Conservation (phyloP, 179 eudicot species). For the Monotropa hypopitys region DNA sequence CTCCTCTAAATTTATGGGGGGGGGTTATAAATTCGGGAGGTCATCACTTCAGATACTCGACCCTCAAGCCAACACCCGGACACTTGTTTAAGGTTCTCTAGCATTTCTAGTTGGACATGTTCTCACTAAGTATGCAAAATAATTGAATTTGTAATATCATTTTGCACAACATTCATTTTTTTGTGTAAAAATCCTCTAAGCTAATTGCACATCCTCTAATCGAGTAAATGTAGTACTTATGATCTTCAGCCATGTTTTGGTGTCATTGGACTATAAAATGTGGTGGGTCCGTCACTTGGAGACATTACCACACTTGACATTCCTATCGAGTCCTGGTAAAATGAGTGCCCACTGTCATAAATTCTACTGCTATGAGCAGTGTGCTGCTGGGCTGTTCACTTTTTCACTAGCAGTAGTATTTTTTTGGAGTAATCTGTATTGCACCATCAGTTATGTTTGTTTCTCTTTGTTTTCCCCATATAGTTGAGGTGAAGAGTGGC, state of each 20-base stretch:
- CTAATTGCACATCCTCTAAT: not conserved
- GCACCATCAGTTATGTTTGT: not conserved
- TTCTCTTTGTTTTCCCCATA: constrained; percentile 12
- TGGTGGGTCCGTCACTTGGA: not conserved
- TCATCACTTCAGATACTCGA: not conserved
- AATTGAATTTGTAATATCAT: not conserved
- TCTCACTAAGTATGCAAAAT: not conserved
- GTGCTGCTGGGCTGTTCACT: not conserved
- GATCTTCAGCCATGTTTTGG: not conserved
- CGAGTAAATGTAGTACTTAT: not conserved
- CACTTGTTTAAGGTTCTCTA: not conserved
- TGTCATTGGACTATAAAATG: not conserved
- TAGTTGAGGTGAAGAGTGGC: constrained; percentile 89
- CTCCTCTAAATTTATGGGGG: not conserved
- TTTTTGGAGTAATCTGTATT: not conserved
- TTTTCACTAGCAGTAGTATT: not conserved
- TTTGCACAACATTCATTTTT: not conserved
- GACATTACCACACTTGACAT: not conserved
- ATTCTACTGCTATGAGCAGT: not conserved
- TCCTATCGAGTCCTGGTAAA: not conserved
- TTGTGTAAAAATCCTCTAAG: not conserved
- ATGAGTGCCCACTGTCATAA: not conserved
- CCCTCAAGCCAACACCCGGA: not conserved
- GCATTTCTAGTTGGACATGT: not conserved
- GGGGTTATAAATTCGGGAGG: not conserved